Evolutionary conservation across 257 asterid genomes (phyloP).

Genomic region (Rubia yunnanensis): DNA sequence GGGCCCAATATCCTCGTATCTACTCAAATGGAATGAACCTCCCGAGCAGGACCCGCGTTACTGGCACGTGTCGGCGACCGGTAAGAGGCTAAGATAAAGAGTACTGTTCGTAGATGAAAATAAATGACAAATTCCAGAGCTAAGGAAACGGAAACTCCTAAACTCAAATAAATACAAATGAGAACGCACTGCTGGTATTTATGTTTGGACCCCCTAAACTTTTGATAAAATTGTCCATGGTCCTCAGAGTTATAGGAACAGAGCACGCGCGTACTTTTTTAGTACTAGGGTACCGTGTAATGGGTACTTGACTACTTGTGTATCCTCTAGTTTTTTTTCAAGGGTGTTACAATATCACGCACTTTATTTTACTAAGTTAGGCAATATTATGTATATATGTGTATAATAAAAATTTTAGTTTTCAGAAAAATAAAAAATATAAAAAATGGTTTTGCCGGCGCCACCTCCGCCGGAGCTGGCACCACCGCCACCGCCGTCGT

Average conservation of each 20-base stretch:
- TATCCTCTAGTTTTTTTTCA: too few species aligned
- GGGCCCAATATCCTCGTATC: slow-evolving; percentile 14
- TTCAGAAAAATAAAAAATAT: too few species aligned
- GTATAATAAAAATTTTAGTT: too few species aligned
- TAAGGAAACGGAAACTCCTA: background rate
- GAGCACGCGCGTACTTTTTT: background rate
- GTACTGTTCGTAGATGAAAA: background rate
- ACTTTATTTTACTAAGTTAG: too few species aligned
- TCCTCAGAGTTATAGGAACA: background rate
- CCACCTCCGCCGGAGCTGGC: too few species aligned
- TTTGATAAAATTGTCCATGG: background rate
- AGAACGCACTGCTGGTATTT: background rate
- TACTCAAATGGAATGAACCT: slow-evolving; percentile 5
- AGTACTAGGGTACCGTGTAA: too few species aligned
- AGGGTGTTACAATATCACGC: too few species aligned
- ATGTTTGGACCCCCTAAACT: background rate
- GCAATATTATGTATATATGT: too few species aligned
- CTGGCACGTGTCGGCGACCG: slow-evolving; percentile 19
- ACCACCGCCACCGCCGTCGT: too few species aligned
- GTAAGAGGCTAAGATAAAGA: background rate
- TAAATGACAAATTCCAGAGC: slow-evolving; percentile 18
- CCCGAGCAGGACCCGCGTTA: background rate
- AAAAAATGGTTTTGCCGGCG: too few species aligned
- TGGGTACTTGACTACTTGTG: too few species aligned
- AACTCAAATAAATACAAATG: background rate